These are phyloP conservation scores for Pichia kluyveri DNA, from an alignment of 805 yeast genomes.

Conservation along the genomic window DNA sequence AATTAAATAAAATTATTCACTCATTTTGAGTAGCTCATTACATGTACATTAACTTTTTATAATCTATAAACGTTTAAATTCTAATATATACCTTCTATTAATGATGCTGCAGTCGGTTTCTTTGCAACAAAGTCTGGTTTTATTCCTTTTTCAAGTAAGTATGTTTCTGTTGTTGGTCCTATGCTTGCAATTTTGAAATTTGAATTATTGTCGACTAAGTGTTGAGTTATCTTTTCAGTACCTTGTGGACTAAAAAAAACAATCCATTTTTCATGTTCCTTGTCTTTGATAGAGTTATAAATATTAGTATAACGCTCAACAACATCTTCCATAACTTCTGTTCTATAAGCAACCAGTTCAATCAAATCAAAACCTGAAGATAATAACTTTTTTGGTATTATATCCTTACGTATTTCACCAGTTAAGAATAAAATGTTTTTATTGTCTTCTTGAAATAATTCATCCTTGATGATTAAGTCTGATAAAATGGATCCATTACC, in stretches of 20 bases:
- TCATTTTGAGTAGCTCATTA: conserved; percentile 32
- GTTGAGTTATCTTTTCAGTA: conserved; percentile 50
- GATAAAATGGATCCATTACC: conserved; percentile 76
- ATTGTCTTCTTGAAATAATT: conserved; percentile 10
- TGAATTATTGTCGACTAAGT: conserved; percentile 13
- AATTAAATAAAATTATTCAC: conserved; percentile 51
- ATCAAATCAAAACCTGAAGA: conserved; percentile 34
- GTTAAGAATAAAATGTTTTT: conserved; percentile 61
- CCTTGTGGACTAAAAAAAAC: conserved; percentile 92
- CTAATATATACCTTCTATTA: conserved; percentile 33
- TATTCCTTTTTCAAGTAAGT: conserved; percentile 42
- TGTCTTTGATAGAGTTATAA: conserved; percentile 21
- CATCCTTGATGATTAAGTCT: conserved; percentile 43
- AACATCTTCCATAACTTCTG: conserved; percentile 43
- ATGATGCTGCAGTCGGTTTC: conserved; percentile 61
- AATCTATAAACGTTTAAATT: not conserved
- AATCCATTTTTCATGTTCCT: conserved; percentile 43
- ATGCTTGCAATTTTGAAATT: conserved; percentile 60
- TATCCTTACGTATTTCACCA: conserved; percentile 77
- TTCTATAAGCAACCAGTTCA: conserved; percentile 65
- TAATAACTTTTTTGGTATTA: conserved; percentile 56
- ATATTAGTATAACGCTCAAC: conserved; percentile 17
- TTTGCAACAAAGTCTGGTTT: conserved; percentile 54
- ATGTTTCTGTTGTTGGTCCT: conserved; percentile 85
- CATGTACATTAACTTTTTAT: not conserved